Evolutionary conservation across 495 filamentous ascomycete genomes (phyloP), one percentile per base, ranked within the genome.

Genomic region (Astrocystis sublimbata): DNA sequence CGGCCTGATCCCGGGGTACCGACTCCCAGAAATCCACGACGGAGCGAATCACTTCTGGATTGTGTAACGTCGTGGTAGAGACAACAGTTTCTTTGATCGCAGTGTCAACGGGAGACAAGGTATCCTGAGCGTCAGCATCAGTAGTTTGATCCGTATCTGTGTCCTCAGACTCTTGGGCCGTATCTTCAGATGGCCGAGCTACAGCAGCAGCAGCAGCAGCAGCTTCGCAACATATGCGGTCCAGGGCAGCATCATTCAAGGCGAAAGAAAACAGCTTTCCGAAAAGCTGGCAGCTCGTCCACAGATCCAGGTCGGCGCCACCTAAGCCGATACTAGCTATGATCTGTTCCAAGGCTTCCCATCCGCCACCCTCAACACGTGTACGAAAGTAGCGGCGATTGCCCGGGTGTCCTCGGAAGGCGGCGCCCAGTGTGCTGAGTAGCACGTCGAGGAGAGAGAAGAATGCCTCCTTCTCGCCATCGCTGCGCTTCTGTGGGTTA

Each of bases 301-400:
- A 83, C 26, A 81, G 70, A 63, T 86, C 83, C n/a, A 81, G 78
- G 38, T 85, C 81, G 15, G 74, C 78, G 61, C 83, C 83, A 64
- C 87, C 78, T 64, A 86, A 71, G 61, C 87, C 81, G 77, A 82
- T 79, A 72, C 79, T 79, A 60, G 78, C 83, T 60, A 93, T 81
- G 10, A 81, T 81, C 61, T 89, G 85, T 64, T 94, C 86, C 58
- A 97, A 71, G n/a, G 85, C 85, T 58, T 83, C 78, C 86, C 89
- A 91, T 8, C 92, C 92, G 55, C 89, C 89, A n/a, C 85, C 85
- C 17, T 86, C 78, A 26, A 93, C 84, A 59, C 84, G 82, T 61
- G 84, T 85, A 52, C 85, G 82, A 74, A 97, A 98, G 73, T 93
- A 96, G 60, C 89, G 85, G 62, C 86, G 81, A 76, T 98, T 98